Evolutionary conservation across 495 filamentous ascomycete genomes (phyloP), one percentile per base, ranked within the genome.

Genomic region (Sphaerosporella brunnea): DNA sequence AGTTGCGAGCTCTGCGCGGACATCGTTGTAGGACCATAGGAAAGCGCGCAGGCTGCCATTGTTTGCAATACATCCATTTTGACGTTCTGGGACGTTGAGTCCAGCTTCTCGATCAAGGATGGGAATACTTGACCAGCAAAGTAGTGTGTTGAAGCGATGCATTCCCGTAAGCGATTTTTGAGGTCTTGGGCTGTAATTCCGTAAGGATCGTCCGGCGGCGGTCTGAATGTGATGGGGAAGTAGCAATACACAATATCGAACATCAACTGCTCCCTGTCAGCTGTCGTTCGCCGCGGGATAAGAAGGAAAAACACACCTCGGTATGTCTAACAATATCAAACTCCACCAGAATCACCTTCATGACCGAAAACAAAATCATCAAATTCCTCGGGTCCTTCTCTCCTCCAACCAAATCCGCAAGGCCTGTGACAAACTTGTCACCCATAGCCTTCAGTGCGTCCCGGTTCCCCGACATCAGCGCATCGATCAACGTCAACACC

Each of bases 161-260:
- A 84, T 35, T 74, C 73, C 47, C 79, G 69, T n/a, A 84, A 62
- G 18, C 80, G 69, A 34, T 68, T 66, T 51, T 84, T 84, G 38
- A 84, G 60, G 50, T 84, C 73, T 59, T 84, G 78, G 3, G 80
- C 71, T 23, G 79, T 81, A 48, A 84, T 82, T 3, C 76, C 73
- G 36, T 81, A 83, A 3, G 80, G 79, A 54, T 84, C 80, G 48
- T 80, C 77, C 7, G 79, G 79, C 0, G 80, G 80, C 18, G 80
- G 80, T 52, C 73, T 69, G 61, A 83, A 84, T 0, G 80, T 82
- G 46, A 84, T 83, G 0, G 80, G 80, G 56, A 84, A 84, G 61
- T 84, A 84, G 51, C 80, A 80, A 57, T 81, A 84, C 13, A 80
- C 77, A 2, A 78, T 66, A 51, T 84, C 80, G 57, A 83, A 84